Evolutionary conservation across 1,284 basidiomycete genomes (phyloP).

Genomic region (Naganishia cerealis): DNA sequence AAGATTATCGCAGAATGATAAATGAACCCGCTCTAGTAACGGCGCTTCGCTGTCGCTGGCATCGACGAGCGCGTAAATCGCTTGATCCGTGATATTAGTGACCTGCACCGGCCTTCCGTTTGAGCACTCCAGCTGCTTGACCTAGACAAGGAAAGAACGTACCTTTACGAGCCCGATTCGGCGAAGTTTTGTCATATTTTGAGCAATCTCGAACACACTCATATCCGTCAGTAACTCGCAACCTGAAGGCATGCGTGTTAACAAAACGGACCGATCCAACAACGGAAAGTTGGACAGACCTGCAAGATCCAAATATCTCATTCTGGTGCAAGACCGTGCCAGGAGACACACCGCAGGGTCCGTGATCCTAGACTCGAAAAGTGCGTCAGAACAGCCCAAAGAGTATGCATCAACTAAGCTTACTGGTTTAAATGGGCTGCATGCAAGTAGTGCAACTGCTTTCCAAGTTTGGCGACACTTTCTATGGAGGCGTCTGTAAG

Average conservation of each 20-base stretch:
- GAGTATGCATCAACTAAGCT: conserved; percentile 34
- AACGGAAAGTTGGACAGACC: conserved; percentile 64
- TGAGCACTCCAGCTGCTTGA: background rate
- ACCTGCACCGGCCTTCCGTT: conserved; percentile 59
- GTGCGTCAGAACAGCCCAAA: conserved; percentile 1
- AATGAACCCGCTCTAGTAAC: conserved; percentile 84
- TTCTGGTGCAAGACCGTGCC: conserved; percentile 82
- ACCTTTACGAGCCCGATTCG: conserved; percentile 92
- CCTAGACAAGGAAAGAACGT: conserved; percentile 44
- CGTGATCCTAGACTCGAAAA: conserved; percentile 64
- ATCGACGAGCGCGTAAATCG: conserved; percentile 77
- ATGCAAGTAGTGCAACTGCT: conserved; percentile 91
- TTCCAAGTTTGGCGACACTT: conserved; percentile 81
- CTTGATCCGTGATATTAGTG: conserved; percentile 86
- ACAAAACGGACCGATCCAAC: conserved; percentile 14
- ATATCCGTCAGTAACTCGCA: conserved; percentile 86
- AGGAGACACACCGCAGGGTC: conserved; percentile 82
- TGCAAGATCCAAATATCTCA: conserved; percentile 95
- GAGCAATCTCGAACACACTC: conserved; percentile 86
- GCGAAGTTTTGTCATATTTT: conserved; percentile 79
- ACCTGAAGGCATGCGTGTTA: conserved; percentile 58
- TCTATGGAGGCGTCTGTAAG: conserved; percentile 85
- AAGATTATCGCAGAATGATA: conserved; percentile 96
- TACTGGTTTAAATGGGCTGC: conserved; percentile 78
- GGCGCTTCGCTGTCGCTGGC: conserved; percentile 68